Percentiles rank a stretch among this genome's conserved stretches.
These are phyloP conservation scores for Forsythia viridissima DNA, from an alignment of 257 asterid genomes.

Conservation along the genomic window DNA sequence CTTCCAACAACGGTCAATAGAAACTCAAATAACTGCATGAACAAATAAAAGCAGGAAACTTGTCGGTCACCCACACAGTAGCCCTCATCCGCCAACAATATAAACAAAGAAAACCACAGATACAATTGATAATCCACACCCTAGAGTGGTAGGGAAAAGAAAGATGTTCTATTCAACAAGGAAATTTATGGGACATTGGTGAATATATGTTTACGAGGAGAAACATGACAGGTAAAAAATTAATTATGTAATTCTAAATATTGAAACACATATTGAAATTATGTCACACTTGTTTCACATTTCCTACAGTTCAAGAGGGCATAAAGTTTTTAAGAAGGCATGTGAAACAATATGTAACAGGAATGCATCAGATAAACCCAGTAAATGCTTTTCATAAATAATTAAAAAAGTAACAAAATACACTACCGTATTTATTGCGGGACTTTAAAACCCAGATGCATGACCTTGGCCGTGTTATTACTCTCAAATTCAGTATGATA, in stretches of 20 bases:
- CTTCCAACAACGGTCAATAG: conserved; percentile 81
- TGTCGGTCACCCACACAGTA: conserved; percentile 17
- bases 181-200: not conserved
- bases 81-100: conserved; percentile 14
- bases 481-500: not conserved
- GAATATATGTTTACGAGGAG: not conserved
- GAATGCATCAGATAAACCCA: not conserved
- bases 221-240: conserved; percentile 1
- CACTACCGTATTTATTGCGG: not conserved
- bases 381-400: not conserved
- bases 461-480: not conserved
- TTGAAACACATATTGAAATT: not conserved
- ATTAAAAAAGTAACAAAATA: not conserved
- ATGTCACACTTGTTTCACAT: not conserved
- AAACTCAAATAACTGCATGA: conserved; percentile 81
- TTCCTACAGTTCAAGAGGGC: not conserved
- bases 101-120: conserved; percentile 8
- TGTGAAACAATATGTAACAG: not conserved
- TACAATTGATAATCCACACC: not conserved
- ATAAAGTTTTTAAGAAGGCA: not conserved
- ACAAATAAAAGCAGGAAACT: conserved; percentile 28
- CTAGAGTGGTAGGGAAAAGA: not conserved
- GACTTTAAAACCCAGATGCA: conserved; percentile 1
- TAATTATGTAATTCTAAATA: not conserved
- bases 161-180: not conserved